Percentiles rank a stretch among this genome's conserved stretches.
These are phyloP conservation scores for Trichophaea hybrida DNA, from an alignment of 2,329 filamentous ascomycete species.

Conservation along the genomic window DNA sequence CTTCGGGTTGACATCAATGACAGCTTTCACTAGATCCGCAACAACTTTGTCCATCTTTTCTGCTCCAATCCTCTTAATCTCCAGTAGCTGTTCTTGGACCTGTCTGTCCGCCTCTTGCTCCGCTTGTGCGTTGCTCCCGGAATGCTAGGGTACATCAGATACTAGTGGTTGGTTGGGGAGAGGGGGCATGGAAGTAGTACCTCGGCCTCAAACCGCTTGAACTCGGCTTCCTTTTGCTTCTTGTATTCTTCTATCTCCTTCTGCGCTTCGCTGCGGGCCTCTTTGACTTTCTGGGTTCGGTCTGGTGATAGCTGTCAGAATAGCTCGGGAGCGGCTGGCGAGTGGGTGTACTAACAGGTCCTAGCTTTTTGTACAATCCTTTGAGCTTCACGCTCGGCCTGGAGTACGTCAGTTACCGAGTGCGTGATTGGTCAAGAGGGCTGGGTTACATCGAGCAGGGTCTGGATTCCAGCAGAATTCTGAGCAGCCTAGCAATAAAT, in stretches of 20 bases:
- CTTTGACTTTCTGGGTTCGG: constrained; percentile 93
- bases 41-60: constrained; percentile 69
- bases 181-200: constrained; percentile 31
- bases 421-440: neutral
- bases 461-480: constrained; percentile 97
- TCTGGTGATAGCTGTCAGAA: constrained; percentile 37
- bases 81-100: constrained; percentile 63
- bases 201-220: constrained; percentile 82
- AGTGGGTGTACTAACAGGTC: constrained; percentile 36
- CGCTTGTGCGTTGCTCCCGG: constrained; percentile 73
- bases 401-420: neutral
- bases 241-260: constrained; percentile 94
- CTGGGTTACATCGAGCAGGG: constrained; percentile 72
- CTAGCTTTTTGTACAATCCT: constrained; percentile 90
- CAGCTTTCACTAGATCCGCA: constrained; percentile 67
- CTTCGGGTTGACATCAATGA: constrained; percentile 62
- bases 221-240: constrained; percentile 80
- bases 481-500: constrained; percentile 61
- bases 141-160: constrained; percentile 47
- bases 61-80: constrained; percentile 67
- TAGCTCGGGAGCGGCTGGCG: constrained; percentile 2
- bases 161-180: neutral
- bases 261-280: constrained; percentile 90
- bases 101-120: constrained; percentile 68
- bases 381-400: constrained; percentile 96